These are phyloP conservation scores for Aaosphaeria arxii DNA, from an alignment of 2,329 filamentous ascomycete genomes.

Conservation along the genomic window DNA sequence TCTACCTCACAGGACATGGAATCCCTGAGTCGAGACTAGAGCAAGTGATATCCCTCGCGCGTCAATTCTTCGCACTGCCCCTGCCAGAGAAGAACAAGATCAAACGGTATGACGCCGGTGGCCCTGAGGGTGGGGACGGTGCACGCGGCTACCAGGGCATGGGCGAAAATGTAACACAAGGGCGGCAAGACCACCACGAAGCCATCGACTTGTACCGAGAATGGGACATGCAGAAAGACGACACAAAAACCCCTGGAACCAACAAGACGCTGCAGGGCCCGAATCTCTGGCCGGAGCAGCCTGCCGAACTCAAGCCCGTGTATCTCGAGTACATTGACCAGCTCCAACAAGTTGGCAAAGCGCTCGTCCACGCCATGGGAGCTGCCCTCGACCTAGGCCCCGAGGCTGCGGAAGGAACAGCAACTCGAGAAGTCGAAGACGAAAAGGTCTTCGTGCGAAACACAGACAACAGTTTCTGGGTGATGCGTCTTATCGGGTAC, in stretches of 20 bases:
- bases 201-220: slow-evolving; percentile 40
- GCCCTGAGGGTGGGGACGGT: slow-evolving; percentile 31
- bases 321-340: slow-evolving; percentile 32
- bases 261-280: slow-evolving; percentile 36
- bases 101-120: slow-evolving; percentile 30
- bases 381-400: slow-evolving; percentile 30
- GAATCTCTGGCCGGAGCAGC: slow-evolving; percentile 43
- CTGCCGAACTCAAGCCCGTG: slow-evolving; percentile 19
- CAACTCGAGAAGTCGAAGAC: slow-evolving; percentile 12
- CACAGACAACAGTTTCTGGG: slow-evolving; percentile 37
- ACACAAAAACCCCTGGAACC: slow-evolving; percentile 13
- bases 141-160: slow-evolving; percentile 38
- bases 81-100: slow-evolving; percentile 31
- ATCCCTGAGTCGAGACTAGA: slow-evolving; percentile 27
- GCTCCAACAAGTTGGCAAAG: slow-evolving; percentile 28
- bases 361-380: slow-evolving; percentile 38
- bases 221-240: slow-evolving; percentile 26
- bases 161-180: slow-evolving; percentile 37
- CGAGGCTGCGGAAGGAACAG: not conserved
- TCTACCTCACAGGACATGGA: slow-evolving; percentile 43
- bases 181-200: slow-evolving; percentile 35
- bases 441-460: slow-evolving; percentile 30
- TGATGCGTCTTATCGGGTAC: slow-evolving; percentile 41
- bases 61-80: slow-evolving; percentile 32
- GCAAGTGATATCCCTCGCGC: slow-evolving; percentile 27